These are phyloP conservation scores for Suhomyces bribrorum DNA, from an alignment of 1,139 yeast genomes.

Conservation along the genomic window DNA sequence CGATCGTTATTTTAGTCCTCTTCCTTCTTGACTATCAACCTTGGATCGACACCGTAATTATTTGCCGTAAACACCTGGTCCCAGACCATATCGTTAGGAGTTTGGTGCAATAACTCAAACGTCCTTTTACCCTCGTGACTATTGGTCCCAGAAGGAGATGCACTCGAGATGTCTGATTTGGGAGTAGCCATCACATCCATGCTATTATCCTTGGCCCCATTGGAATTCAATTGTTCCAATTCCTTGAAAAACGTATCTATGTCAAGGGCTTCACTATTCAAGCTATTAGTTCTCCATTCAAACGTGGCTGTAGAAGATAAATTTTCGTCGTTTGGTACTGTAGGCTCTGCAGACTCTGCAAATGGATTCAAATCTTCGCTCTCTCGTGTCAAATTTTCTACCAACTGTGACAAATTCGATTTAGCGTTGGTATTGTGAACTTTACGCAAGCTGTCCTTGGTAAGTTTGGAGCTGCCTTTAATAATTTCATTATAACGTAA, in stretches of 20 bases:
- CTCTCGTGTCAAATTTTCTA: constrained; percentile 23
- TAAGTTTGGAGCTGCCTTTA: constrained; percentile 22
- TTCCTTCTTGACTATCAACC: constrained; percentile 5
- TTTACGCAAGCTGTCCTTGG: constrained; percentile 20
- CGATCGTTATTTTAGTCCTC: neutral
- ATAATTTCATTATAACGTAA: constrained; percentile 53
- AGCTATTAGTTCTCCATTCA: constrained; percentile 30
- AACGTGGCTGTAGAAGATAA: constrained; percentile 21
- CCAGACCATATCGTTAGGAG: constrained; percentile 74
- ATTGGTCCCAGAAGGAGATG: constrained; percentile 8
- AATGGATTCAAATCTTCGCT: constrained; percentile 5
- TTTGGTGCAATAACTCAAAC: constrained; percentile 62
- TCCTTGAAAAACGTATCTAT: constrained; percentile 48
- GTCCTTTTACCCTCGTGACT: constrained; percentile 53
- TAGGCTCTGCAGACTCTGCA: neutral
- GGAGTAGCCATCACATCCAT: constrained; percentile 3
- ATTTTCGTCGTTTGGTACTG: neutral
- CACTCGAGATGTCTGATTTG: constrained; percentile 5
- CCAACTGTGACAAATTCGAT: constrained; percentile 41
- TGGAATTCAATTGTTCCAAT: constrained; percentile 26
- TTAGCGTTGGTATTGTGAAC: constrained; percentile 40
- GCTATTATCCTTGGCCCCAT: neutral
- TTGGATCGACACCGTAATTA: constrained; percentile 2
- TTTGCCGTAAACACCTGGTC: constrained; percentile 62
- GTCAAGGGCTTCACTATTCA: constrained; percentile 21